Conservation (phyloP, 805 yeast species). For the Candida sakaeoensis region DNA sequence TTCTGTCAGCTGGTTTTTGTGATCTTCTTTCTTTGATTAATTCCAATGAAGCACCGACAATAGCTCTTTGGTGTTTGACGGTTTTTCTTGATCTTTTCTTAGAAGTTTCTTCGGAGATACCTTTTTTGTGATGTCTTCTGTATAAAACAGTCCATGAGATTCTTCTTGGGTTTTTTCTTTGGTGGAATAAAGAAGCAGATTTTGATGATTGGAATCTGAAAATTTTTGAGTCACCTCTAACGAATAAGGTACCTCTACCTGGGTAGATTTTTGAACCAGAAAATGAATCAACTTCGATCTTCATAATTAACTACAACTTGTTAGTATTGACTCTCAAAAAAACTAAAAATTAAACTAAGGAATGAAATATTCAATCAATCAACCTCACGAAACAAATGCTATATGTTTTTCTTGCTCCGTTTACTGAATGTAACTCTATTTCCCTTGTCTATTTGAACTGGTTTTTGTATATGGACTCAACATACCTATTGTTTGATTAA, state of each 20-base stretch:
- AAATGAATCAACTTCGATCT: constrained; percentile 99
- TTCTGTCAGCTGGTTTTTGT: constrained; percentile 94
- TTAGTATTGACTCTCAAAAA: constrained; percentile 30
- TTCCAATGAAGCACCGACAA: constrained; percentile 99
- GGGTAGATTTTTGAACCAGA: constrained; percentile 99
- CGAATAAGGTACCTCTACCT: constrained; percentile 99
- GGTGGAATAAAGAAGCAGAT: constrained; percentile 96
- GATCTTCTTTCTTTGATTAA: constrained; percentile 97
- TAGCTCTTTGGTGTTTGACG: constrained; percentile 98
- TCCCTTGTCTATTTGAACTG: not conserved
- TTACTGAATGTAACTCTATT: too few species aligned
- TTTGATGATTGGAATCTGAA: constrained; percentile 99
- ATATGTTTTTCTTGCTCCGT: too few species aligned
- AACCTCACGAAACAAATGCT: too few species aligned
- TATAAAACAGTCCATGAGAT: constrained; percentile 98
- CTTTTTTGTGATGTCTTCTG: constrained; percentile 99
- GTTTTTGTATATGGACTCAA: not conserved
- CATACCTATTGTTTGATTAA: constrained; percentile 5
- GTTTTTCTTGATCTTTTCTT: constrained; percentile 97
- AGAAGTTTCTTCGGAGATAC: constrained; percentile 96
- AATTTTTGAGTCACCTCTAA: constrained; percentile 99
- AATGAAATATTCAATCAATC: too few species aligned
- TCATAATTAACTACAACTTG: constrained; percentile 56
- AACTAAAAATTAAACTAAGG: too few species aligned
- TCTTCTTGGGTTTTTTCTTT: constrained; percentile 99